Percentiles rank a stretch among this genome's conserved stretches.
phyloP scores from a whole-genome alignment of 2,329 filamentous ascomycete species.

The Teratosphaeria epicoccoides region DNA sequence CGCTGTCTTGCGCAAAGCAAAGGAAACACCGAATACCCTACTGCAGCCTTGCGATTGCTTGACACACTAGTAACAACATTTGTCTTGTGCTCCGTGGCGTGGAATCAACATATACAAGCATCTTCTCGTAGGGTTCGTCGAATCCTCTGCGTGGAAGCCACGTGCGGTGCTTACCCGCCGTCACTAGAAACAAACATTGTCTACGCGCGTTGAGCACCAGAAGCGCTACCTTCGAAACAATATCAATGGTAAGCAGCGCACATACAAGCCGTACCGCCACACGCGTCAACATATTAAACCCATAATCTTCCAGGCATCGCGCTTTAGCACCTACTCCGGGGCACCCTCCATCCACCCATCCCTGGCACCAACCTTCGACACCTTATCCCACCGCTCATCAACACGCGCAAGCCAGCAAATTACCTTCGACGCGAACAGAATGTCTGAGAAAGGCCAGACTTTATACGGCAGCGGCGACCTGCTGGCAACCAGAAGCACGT shows the following conservation, averaged over 20 bases:
- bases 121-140: background rate
- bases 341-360: conserved; percentile 41
- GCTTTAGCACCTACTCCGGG: conserved; percentile 42
- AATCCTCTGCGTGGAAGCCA: background rate
- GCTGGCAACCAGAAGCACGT: conserved; percentile 13
- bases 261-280: background rate
- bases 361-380: conserved; percentile 33
- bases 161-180: background rate
- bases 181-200: background rate
- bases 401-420: conserved; percentile 15
- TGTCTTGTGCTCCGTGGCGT: background rate
- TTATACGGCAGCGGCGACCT: conserved; percentile 11
- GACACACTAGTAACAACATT: background rate
- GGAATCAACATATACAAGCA: background rate
- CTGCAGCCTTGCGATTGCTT: background rate
- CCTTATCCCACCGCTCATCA: conserved; percentile 17
- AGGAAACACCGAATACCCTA: background rate
- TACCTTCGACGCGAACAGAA: conserved; percentile 9
- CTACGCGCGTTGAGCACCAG: background rate
- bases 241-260: background rate
- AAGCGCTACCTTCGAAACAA: background rate
- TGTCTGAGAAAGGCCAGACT: conserved; percentile 11
- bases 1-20: background rate
- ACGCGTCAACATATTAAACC: background rate
- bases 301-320: conserved; percentile 17